phyloP scores from a whole-genome alignment of 2,329 filamentous ascomycete species.

The Colletotrichum sp. region DNA sequence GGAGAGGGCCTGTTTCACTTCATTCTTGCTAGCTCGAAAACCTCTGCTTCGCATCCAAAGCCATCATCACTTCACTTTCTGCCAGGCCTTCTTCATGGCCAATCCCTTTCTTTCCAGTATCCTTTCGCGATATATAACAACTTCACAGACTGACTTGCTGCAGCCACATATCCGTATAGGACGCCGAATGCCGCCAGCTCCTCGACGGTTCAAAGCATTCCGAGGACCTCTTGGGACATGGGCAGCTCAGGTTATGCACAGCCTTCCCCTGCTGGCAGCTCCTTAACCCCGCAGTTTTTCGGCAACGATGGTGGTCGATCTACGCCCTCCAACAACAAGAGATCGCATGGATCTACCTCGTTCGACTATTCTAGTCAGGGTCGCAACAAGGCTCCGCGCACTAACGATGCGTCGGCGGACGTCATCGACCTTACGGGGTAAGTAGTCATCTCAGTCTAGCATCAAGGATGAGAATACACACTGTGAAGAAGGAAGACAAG shows the following conservation, averaged over 20 bases:
- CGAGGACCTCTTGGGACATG: neutral
- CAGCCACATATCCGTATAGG: neutral
- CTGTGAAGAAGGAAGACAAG: neutral
- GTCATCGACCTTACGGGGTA: conserved; percentile 51
- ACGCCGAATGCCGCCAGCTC: neutral
- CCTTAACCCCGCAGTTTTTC: neutral
- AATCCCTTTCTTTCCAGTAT: neutral
- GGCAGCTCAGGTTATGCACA: neutral
- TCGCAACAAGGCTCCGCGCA: conserved; percentile 17
- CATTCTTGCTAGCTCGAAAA: neutral
- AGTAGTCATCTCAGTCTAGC: neutral
- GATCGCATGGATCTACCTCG: neutral
- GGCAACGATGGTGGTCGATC: neutral
- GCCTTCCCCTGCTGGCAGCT: neutral
- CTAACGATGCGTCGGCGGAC: conserved; percentile 18
- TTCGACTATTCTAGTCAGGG: neutral
- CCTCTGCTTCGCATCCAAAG: neutral
- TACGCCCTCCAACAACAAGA: conserved; percentile 5
- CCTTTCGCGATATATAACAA: neutral
- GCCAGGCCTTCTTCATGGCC: neutral
- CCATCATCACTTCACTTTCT: neutral
- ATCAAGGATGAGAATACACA: neutral
- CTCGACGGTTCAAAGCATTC: neutral
- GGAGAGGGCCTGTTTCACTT: neutral
- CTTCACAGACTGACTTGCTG: neutral